Evolutionary conservation across 306 rosid genomes (phyloP), one percentile per base, ranked within the genome.

Genomic region (Styphnolobium japonicum): DNA sequence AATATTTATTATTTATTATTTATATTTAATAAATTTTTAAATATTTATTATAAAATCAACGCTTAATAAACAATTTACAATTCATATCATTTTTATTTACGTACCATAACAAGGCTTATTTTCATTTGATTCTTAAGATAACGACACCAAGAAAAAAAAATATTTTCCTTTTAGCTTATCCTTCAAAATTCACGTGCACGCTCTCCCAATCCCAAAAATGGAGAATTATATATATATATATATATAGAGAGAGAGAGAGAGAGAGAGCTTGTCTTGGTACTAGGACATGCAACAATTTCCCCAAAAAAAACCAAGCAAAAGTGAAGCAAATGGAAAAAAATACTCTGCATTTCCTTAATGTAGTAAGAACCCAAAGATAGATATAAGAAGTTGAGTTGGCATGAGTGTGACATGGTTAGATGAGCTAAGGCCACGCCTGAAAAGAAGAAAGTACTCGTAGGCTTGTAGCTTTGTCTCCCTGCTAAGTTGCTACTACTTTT

Each of bases 401-500:
- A 73, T 27, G 49, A 80, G 86, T 75, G 66, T 87, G 89, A 86
- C 90, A 78, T 90, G 21, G 89, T 69, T 80, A 40, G 42, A 79
- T 74, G 75, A 76, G 88, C 88, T 81, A 72, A 49, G 80, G 23
- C 75, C 86, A 86, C 84, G 86, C 93, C 80, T 84, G 81, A 88
- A 81, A 70, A 78, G 76, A 79, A 27, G 21, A 46, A 19, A 27
- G 69, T 78, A 84, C 68, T 62, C 12, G n/a, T n/a, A n/a, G n/a
- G 39, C 51, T 10, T 1, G 15, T 56, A 57, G 45, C 83, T 79
- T 80, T 72, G 53, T 63, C 72, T 49, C 81, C 19, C 60, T 45
- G 56, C 64, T 67, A 29, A 33, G 46, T 39, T 9, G 23, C 71
- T 29, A 16, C 48, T 37, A 14, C 37, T 63, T 66, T 52, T 16